Base-by-base conservation (phyloP, 2,329 filamentous ascomycete species). In the Penicillium sp. region DNA sequence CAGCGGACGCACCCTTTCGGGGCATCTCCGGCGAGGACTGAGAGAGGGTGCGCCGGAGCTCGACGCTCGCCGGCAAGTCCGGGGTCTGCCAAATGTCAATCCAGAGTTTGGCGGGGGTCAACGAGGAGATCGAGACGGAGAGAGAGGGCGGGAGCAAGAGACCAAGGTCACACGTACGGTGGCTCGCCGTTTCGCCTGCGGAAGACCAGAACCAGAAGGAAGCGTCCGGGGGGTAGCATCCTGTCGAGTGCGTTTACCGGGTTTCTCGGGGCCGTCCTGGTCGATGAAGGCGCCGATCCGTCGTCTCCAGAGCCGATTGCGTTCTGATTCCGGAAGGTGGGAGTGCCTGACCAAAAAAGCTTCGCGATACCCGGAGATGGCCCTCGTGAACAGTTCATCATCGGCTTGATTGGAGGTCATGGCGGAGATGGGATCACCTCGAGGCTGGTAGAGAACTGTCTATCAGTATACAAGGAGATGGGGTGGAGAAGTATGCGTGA, bases 141-240 rank as follows among this genome's bases (percentile, higher is more conserved):
- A 55, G 63, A 22, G 55, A 50, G 63, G 58, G 58, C 57, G 63
- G 61, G 61, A 70, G 63, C 62, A 71, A 69, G 67, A 64, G 65
- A 69, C 69, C 64, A 69, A 68, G 67, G 67, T 67, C 62, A 74
- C 55, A 63, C 73, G 65, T 75, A 75, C 73, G 70, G 69, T 74
- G 67, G 71, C 72, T 70, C 71, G 71, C 67, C 73, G 71, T 67
- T 75, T 75, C 48, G 69, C 66, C 63, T 63, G 64, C 46, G 65
- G 71, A 56, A 66, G 64, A 66, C 66, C 66, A 66, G 69, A 69
- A 63, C 64, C 67, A 63, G 63, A 62, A 53, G 71, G 68, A 48
- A 70, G 56, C 46, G 67, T 73, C 60, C 69, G 68, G 46, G 71
- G 70, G 52, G 66, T 67, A 50, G 59, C 55, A 55, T 73, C 69